Percentiles rank a stretch among this genome's conserved stretches.
Evolutionary conservation across 2,329 filamentous ascomycete species (phyloP).

Genomic region (Cladosporium sp.): DNA sequence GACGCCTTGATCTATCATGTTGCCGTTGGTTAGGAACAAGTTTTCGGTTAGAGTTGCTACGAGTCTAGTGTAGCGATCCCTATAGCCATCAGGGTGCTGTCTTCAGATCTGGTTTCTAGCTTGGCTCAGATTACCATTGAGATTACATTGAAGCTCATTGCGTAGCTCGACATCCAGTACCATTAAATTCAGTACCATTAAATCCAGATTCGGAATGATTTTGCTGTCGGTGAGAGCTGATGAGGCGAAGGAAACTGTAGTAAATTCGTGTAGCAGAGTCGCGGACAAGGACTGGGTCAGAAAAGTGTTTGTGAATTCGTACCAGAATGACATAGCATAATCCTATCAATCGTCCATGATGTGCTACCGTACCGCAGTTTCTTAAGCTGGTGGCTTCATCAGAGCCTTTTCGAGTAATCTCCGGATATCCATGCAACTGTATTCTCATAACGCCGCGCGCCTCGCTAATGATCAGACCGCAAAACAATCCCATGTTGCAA

Average conservation of each 20-base stretch:
- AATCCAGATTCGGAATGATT: not conserved
- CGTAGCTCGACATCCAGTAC: not conserved
- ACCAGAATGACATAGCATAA: not conserved
- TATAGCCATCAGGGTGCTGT: not conserved
- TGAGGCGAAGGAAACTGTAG: not conserved
- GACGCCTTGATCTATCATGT: not conserved
- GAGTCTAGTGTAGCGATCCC: not conserved
- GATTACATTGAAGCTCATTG: not conserved
- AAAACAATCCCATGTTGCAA: not conserved
- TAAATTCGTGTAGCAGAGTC: not conserved
- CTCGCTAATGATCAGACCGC: conserved; percentile 20
- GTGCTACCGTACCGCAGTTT: not conserved
- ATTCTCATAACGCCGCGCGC: conserved; percentile 11
- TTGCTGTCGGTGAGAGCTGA: not conserved
- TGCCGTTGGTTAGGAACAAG: not conserved
- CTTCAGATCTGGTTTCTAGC: not conserved
- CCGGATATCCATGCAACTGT: conserved; percentile 13
- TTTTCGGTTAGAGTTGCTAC: not conserved
- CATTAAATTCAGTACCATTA: not conserved
- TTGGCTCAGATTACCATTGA: not conserved
- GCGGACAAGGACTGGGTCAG: not conserved
- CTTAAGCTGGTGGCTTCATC: not conserved
- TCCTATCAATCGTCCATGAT: not conserved
- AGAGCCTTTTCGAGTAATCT: not conserved
- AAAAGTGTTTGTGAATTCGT: not conserved